Conservation (phyloP, 805 yeast genomes). For the Metschnikowia borealis region DNA sequence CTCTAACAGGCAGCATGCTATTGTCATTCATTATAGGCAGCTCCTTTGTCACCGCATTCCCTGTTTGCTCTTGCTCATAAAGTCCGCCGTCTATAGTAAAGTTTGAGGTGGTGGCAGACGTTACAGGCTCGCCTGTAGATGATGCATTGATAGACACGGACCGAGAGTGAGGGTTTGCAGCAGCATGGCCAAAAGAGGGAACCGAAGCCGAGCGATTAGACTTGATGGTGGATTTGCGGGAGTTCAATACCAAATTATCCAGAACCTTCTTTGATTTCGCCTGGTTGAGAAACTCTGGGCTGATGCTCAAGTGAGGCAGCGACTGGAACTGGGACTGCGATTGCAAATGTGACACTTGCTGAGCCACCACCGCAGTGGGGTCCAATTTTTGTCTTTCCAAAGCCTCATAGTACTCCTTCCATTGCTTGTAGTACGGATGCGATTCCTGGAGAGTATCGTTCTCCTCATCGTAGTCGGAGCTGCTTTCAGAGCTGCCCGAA, state of each 20-base stretch:
- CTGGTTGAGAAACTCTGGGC: background rate
- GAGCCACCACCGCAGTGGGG: conserved; percentile 13
- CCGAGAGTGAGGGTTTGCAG: conserved; percentile 3
- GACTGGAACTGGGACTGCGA: conserved; percentile 3
- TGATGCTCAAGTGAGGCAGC: background rate
- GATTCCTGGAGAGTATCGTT: background rate
- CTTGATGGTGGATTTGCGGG: conserved; percentile 30
- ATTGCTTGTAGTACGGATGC: conserved; percentile 35
- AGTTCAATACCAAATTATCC: conserved; percentile 19
- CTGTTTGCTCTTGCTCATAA: too few species aligned
- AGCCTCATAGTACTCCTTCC: conserved; percentile 35
- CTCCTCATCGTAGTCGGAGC: conserved; percentile 5
- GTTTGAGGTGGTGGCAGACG: background rate
- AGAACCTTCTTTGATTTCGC: background rate
- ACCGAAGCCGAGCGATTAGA: conserved; percentile 36
- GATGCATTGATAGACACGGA: conserved; percentile 14
- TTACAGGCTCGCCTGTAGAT: background rate
- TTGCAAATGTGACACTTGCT: conserved; percentile 11
- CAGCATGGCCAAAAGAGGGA: conserved; percentile 20
- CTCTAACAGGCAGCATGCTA: too few species aligned
- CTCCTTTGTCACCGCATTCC: too few species aligned
- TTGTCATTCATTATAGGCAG: too few species aligned
- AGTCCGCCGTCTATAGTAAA: too few species aligned
- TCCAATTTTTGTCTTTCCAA: conserved; percentile 18
- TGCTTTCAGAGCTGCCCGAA: conserved; percentile 4